Base-by-base conservation (phyloP, 1,139 yeast species). In the Petasospora fabianii region DNA sequence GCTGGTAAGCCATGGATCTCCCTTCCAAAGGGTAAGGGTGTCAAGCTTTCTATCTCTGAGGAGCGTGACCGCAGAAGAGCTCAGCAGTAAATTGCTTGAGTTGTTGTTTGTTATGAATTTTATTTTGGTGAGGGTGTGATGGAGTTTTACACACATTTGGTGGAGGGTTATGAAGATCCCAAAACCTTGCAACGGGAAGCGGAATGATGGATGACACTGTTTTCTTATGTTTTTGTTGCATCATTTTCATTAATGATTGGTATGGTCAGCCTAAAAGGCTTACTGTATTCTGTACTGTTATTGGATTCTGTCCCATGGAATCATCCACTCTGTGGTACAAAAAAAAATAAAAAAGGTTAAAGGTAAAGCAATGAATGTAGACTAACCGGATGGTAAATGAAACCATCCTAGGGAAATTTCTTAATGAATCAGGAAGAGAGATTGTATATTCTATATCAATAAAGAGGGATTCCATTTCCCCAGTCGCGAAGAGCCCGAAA, bases 21-120 rank as follows among this genome's bases (percentile, higher is more conserved):
- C 53, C 80, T 92, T 73, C 98, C 98, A 80, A 92, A 88, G 90
- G 97, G 97, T 79, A 92, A 92, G 84, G 98, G 98, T 85, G 85
- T 92, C 73, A 92, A 90, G 80, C 84, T 92, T 69, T 73, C 95
- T 63, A 88, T 90, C 70, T 78, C 97, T 66, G 98, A 92, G 78
- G 98, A 92, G 83, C 90, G 98, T 80, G 98, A 92, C 90, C 84
- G 95, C 82, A 83, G 86, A 79, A 82, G 94, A 81, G 84, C 87
- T 65, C 84, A 80, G 72, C 68, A 41, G 35, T 51, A 52, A 51
- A 21, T 28, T 6, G 11, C 16, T 22, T 22, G 26, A 22, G 12
- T 13, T 15, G 30, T 11, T 16, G 15, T 16, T 18, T 16, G 32
- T 31, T 36, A 33, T 36, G 32, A 36, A 17, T 30, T 30, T 19